Evolutionary conservation across 2,329 filamentous ascomycete genomes (phyloP).

Genomic region (Clarireedia monteithiana): DNA sequence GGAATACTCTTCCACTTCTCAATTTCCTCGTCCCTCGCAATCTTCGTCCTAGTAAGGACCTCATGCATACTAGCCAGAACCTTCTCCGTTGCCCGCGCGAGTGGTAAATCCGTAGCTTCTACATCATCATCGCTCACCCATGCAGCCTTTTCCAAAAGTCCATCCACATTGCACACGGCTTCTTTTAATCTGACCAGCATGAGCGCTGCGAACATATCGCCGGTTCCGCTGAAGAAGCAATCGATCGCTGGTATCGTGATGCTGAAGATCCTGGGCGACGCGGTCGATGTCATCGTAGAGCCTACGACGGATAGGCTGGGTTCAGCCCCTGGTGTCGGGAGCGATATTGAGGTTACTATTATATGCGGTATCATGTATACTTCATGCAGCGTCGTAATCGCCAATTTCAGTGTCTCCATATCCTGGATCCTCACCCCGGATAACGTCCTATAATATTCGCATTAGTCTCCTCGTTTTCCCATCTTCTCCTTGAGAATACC

Average conservation of each 20-base stretch:
- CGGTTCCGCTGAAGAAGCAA: conserved; percentile 92
- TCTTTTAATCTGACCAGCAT: conserved; percentile 83
- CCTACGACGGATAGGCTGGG: conserved; percentile 65
- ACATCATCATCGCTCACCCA: conserved; percentile 78
- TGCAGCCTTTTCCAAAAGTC: conserved; percentile 45
- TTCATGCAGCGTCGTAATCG: conserved; percentile 70
- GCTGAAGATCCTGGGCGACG: conserved; percentile 74
- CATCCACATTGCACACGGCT: conserved; percentile 48
- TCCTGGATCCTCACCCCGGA: conserved; percentile 79
- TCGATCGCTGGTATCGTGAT: conserved; percentile 82
- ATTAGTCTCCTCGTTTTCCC: background rate
- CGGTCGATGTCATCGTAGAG: conserved; percentile 58
- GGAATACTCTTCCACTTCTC: conserved; percentile 40
- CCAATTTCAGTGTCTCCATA: conserved; percentile 61
- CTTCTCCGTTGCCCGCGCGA: conserved; percentile 77
- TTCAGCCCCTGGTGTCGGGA: conserved; percentile 46
- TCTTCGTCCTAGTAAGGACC: conserved; percentile 61
- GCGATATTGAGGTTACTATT: conserved; percentile 78
- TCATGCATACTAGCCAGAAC: conserved; percentile 90
- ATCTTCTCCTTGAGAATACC: conserved; percentile 29
- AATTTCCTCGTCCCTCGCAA: conserved; percentile 60
- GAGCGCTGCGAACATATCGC: conserved; percentile 96
- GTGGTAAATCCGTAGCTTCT: conserved; percentile 60
- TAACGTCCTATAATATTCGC: conserved; percentile 51
- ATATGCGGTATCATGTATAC: conserved; percentile 76